Percentiles rank a stretch among this genome's conserved stretches.
phyloP scores from a whole-genome alignment of 1,284 basidiomycete species.

The Ceratobasidium sp. region DNA sequence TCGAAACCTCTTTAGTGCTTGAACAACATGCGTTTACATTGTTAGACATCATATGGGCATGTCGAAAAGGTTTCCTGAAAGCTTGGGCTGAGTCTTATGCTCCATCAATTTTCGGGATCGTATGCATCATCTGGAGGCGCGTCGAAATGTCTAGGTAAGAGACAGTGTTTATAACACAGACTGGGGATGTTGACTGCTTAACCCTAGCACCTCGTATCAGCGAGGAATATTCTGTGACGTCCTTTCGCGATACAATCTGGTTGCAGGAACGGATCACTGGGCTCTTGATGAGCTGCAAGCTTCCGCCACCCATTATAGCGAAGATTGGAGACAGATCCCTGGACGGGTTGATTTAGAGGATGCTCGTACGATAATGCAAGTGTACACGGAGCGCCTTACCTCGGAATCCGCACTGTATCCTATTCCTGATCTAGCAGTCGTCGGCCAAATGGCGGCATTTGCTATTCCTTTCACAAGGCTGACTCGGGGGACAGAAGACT shows the following conservation, averaged over 20 bases:
- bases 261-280: constrained; percentile 2
- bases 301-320: background rate
- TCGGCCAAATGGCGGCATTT: background rate
- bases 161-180: too few species aligned
- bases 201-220: background rate
- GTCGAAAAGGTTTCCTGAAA: background rate
- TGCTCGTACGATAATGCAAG: background rate
- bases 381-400: background rate
- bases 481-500: background rate
- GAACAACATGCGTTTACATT: background rate
- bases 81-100: constrained; percentile 15
- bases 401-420: background rate
- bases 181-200: background rate
- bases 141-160: background rate
- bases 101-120: background rate
- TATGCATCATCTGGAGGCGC: constrained; percentile 9
- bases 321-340: background rate
- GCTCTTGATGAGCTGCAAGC: too few species aligned
- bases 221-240: background rate
- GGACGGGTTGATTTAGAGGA: constrained; percentile 3
- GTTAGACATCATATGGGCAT: background rate
- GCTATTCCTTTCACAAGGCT: background rate
- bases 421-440: background rate
- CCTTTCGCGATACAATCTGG: background rate
- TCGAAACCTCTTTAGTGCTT: background rate